Evolutionary conservation across 441 rosid species (phyloP).

Genomic region (Arabidopsis hybrid): DNA sequence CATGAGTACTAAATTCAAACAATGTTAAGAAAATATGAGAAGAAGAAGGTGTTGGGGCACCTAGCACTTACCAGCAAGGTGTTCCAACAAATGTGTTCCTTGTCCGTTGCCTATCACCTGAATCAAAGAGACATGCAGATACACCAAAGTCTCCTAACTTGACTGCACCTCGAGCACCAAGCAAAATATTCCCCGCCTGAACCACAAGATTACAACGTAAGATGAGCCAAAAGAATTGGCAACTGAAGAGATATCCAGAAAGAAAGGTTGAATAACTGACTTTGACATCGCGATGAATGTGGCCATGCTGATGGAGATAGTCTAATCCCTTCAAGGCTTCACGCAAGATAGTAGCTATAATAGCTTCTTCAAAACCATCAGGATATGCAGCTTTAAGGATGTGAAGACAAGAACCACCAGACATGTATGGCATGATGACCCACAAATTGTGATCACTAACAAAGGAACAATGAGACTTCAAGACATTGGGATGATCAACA

Average conservation of each 20-base stretch:
- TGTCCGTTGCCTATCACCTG: constrained; percentile 96
- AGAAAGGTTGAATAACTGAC: constrained; percentile 51
- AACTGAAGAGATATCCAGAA: constrained; percentile 5
- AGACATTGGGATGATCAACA: constrained; percentile 92
- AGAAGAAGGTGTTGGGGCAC: background rate
- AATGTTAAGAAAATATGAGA: too few species aligned
- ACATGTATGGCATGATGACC: constrained; percentile 98
- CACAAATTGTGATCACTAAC: constrained; percentile 90
- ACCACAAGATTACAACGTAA: background rate
- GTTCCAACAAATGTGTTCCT: constrained; percentile 99
- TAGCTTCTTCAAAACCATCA: constrained; percentile 92
- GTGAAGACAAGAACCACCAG: constrained; percentile 99
- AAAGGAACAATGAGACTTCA: constrained; percentile 93
- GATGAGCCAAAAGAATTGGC: background rate
- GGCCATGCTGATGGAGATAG: constrained; percentile 98
- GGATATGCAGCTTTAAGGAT: constrained; percentile 92
- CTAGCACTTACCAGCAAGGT: constrained; percentile 88
- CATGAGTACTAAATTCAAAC: constrained; percentile 16
- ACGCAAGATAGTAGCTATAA: constrained; percentile 85
- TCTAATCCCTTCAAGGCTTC: constrained; percentile 92
- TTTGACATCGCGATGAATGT: constrained; percentile 97
- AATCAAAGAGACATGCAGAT: constrained; percentile 96
- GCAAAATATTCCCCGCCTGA: constrained; percentile 94
- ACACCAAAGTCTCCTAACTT: constrained; percentile 98
- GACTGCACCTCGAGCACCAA: constrained; percentile 78